These are phyloP conservation scores for Saitozyma podzolica DNA, from an alignment of 768 basidiomycete species.

Conservation along the genomic window DNA sequence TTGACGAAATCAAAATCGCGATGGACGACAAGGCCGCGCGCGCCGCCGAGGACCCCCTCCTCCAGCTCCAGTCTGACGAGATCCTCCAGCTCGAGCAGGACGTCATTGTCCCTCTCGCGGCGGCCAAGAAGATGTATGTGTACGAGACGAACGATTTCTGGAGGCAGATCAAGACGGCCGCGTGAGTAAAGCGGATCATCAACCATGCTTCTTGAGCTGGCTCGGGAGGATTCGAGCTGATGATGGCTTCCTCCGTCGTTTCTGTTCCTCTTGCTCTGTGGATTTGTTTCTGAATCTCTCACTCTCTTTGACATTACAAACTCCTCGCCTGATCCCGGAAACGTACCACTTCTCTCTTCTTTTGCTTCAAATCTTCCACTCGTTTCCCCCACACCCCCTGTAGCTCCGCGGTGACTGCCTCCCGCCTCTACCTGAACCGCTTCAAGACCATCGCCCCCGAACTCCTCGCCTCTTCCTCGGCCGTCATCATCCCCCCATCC, in stretches of 20 bases:
- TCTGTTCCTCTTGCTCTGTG: no score
- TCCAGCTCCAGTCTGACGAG: conserved; percentile 53
- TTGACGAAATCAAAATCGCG: conserved; percentile 55
- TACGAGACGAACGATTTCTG: conserved; percentile 55
- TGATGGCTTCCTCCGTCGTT: no score
- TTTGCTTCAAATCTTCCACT: no score
- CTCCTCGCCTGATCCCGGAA: not conserved
- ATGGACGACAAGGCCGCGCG: conserved; percentile 55
- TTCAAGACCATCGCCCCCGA: conserved; percentile 53
- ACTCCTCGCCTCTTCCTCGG: conserved; percentile 46
- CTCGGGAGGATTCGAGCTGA: no score
- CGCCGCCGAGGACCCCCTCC: conserved; percentile 49
- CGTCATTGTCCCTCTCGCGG: conserved; percentile 55
- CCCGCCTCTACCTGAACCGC: conserved; percentile 53
- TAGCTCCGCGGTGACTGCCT: conserved; percentile 57
- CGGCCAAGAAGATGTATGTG: conserved; percentile 54
- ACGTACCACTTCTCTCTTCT: not conserved
- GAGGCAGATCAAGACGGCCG: conserved; percentile 57
- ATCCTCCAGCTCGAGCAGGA: conserved; percentile 57
- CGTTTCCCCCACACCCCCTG: not conserved
- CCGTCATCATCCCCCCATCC: conserved; percentile 53
- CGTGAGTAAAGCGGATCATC: conserved; percentile 34
- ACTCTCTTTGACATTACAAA: not conserved
- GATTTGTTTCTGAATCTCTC: not conserved
- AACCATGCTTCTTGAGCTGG: not conserved